Evolutionary conservation across 2,329 filamentous ascomycete species (phyloP), one percentile per base, ranked within the genome.

Genomic region (Cadophora malorum): DNA sequence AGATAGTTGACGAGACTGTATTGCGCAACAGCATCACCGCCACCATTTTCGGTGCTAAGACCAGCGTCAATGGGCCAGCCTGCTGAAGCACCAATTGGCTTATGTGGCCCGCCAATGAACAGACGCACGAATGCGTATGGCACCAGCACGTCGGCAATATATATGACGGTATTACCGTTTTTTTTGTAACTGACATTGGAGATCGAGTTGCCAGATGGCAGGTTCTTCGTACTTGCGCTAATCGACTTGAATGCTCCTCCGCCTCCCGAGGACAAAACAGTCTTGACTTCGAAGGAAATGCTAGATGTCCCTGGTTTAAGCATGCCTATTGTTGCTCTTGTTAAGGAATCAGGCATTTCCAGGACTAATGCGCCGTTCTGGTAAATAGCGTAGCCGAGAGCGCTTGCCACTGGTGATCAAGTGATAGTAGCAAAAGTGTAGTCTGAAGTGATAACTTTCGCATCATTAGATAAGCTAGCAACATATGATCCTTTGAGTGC

Each of bases 381-480:
- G 50, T 53, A 53, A 10, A 53, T 23, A 53, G 50, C 50, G 8
- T 53, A 53, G 31, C 50, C 50, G 8, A 53, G 50, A 53, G 50
- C 50, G 23, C 31, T 28, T 16, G 50, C 23, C n/a, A 41, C 55
- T 35, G 55, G 28, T 31, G 55, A 21, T 31, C 55, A 59, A 38
- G 12, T 21, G 31, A 59, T 35, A 2, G n/a, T 67, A 21, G 60
- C 65, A n/a, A 65, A 69, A 49, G 28, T 61, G 59, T 69, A 69
- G 47, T 69, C 67, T 16, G 31, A 67, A 45, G 52, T n/a, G 19
- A 35, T 41, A n/a, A 68, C 38, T 14, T 35, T 52, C 21, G 53
- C 21, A 31, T 33, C 45, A 47, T 14, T 64, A 21, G 60, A 52
- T 31, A 49, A 16, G 14, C 59, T 38, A 62, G 59, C 59, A 5